phyloP scores from a whole-genome alignment of 2,329 filamentous ascomycete genomes.

The Dactylellina parvicollis region DNA sequence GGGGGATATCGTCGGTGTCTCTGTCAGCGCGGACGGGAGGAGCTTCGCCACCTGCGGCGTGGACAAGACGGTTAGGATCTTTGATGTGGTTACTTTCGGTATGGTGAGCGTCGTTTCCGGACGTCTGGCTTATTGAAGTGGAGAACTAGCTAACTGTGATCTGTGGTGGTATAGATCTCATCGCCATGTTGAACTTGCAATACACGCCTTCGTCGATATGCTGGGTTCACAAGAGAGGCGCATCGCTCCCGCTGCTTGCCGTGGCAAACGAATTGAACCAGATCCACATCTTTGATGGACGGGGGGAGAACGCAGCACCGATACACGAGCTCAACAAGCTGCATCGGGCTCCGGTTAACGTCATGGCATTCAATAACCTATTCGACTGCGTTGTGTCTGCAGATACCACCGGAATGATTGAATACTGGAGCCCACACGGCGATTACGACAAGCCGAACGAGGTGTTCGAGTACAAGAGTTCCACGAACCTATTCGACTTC shows the following conservation, averaged over 20 bases:
- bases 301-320: conserved; percentile 79
- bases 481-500: conserved; percentile 94
- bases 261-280: conserved; percentile 78
- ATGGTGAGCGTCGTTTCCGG: conserved; percentile 57
- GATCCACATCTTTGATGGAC: conserved; percentile 87
- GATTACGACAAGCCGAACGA: conserved; percentile 89
- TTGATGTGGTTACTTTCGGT: conserved; percentile 82
- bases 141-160: conserved; percentile 4
- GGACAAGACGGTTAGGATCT: conserved; percentile 83
- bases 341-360: conserved; percentile 81
- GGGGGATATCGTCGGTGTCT: conserved; percentile 84
- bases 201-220: conserved; percentile 81
- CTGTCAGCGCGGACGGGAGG: conserved; percentile 85
- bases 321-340: conserved; percentile 80
- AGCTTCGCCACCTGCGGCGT: conserved; percentile 89
- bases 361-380: conserved; percentile 88
- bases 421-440: conserved; percentile 88
- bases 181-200: conserved; percentile 82
- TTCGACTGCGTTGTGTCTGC: conserved; percentile 92
- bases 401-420: conserved; percentile 90
- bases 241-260: conserved; percentile 86
- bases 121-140: not conserved
- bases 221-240: conserved; percentile 88
- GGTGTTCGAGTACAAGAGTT: conserved; percentile 92
- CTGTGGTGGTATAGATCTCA: conserved; percentile 69